phyloP scores from a whole-genome alignment of 108 stramenopile species.

The Nitzschia inconspicua region DNA sequence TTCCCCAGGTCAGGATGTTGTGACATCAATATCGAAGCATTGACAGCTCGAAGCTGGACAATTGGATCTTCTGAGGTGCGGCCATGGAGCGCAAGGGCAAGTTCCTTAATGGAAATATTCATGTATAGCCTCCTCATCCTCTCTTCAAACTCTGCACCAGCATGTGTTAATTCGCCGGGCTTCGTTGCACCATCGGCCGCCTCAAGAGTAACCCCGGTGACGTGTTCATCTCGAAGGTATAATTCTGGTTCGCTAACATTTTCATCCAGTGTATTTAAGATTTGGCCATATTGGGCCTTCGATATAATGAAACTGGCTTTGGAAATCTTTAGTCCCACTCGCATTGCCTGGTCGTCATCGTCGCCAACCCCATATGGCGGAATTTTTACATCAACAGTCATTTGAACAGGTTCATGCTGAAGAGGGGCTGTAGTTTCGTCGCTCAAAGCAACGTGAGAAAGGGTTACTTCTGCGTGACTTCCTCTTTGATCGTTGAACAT shows the following conservation, averaged over 20 bases:
- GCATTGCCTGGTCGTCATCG: slow-evolving; percentile 70
- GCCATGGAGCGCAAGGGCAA: slow-evolving; percentile 58
- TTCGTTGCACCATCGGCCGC: not conserved
- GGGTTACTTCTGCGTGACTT: slow-evolving; percentile 35
- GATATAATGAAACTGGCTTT: slow-evolving; percentile 51
- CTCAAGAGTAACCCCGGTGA: not conserved
- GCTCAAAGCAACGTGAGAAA: slow-evolving; percentile 48
- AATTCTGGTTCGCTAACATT: slow-evolving; percentile 68
- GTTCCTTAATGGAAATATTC: slow-evolving; percentile 41
- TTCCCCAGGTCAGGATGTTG: slow-evolving; percentile 49
- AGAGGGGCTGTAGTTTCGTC: slow-evolving; percentile 40
- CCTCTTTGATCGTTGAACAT: slow-evolving; percentile 50
- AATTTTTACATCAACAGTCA: slow-evolving; percentile 42
- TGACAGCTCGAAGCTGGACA: slow-evolving; percentile 53
- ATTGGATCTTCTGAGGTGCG: slow-evolving; percentile 41
- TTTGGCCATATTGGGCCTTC: slow-evolving; percentile 59
- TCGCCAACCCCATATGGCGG: slow-evolving; percentile 48
- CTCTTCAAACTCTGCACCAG: slow-evolving; percentile 50
- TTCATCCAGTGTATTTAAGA: slow-evolving; percentile 59
- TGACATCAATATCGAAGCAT: slow-evolving; percentile 40
- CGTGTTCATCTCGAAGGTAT: slow-evolving; percentile 49
- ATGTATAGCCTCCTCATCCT: slow-evolving; percentile 51
- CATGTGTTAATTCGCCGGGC: slow-evolving; percentile 51
- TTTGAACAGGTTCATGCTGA: slow-evolving; percentile 57
- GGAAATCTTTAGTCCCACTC: slow-evolving; percentile 52